Percentiles rank a stretch among this genome's conserved stretches.
Evolutionary conservation across 164 flowering plant species (phyloP).

Genomic region (Amborella trichopoda): DNA sequence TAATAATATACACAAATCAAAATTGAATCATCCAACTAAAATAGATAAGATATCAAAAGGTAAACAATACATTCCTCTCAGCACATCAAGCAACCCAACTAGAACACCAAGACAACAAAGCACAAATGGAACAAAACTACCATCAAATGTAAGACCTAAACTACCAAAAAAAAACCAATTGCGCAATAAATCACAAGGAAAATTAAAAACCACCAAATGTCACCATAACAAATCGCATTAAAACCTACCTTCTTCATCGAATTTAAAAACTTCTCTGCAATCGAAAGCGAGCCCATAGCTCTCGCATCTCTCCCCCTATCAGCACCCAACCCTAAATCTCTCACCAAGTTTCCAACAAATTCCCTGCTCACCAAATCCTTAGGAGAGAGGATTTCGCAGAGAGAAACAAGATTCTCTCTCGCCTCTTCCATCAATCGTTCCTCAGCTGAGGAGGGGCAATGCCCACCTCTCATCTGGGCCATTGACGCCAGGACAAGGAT

Average conservation of each 20-base stretch:
- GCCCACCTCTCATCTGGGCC: conserved; percentile 57
- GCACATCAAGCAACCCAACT: too few species aligned
- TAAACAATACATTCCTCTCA: too few species aligned
- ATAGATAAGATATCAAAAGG: too few species aligned
- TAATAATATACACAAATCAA: too few species aligned
- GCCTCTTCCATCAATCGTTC: conserved; percentile 58
- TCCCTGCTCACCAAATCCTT: conserved; percentile 55
- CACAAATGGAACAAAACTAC: too few species aligned
- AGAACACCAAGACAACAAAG: too few species aligned
- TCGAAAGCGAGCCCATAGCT: conserved; percentile 43
- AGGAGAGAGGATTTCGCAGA: conserved; percentile 51
- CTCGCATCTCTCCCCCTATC: conserved; percentile 53
- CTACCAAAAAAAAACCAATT: too few species aligned
- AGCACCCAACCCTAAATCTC: conserved; percentile 66
- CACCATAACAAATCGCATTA: too few species aligned
- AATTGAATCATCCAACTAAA: too few species aligned
- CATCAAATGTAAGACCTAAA: too few species aligned
- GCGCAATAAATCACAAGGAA: too few species aligned
- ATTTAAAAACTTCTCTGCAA: conserved; percentile 45
- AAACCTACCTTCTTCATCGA: conserved; percentile 70
- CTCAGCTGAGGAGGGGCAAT: conserved; percentile 47
- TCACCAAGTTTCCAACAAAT: conserved; percentile 42
- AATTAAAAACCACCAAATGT: too few species aligned
- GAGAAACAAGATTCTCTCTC: conserved; percentile 36
- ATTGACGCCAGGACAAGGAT: conserved; percentile 58